Evolutionary conservation across 306 rosid species (phyloP).

Genomic region (Quercus gilva): DNA sequence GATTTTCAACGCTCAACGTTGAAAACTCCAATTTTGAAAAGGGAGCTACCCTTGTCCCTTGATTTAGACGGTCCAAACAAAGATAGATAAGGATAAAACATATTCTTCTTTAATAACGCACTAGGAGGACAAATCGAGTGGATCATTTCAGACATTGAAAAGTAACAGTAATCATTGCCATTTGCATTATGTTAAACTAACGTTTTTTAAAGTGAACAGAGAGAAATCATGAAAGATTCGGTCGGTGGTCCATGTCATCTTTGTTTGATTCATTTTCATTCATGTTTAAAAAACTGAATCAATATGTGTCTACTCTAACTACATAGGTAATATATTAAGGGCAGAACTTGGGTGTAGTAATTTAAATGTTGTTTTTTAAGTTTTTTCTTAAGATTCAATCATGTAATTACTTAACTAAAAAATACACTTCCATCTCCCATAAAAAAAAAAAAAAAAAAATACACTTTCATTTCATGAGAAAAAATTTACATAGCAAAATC

Average conservation of each 20-base stretch:
- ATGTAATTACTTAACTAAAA: too few species aligned
- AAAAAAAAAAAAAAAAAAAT: too few species aligned
- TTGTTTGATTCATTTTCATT: not conserved
- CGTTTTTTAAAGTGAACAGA: not conserved
- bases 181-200: not conserved
- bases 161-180: conserved; percentile 4
- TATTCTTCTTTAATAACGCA: not conserved
- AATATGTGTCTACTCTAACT: too few species aligned
- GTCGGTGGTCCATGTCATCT: conserved; percentile 11
- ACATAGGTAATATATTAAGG: not conserved
- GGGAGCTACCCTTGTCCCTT: not conserved
- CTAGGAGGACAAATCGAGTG: not conserved
- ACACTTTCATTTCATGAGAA: too few species aligned
- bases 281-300: not conserved
- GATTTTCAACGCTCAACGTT: not conserved
- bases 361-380: too few species aligned
- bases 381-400: too few species aligned
- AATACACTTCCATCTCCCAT: too few species aligned
- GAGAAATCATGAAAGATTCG: not conserved
- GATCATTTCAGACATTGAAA: not conserved
- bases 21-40: not conserved
- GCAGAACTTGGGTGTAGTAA: too few species aligned
- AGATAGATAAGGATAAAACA: not conserved
- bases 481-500: too few species aligned
- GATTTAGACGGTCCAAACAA: not conserved